Percentiles rank a stretch among this genome's conserved stretches.
phyloP scores from a whole-genome alignment of 805 yeast genomes.

The Saturnispora silvae region DNA sequence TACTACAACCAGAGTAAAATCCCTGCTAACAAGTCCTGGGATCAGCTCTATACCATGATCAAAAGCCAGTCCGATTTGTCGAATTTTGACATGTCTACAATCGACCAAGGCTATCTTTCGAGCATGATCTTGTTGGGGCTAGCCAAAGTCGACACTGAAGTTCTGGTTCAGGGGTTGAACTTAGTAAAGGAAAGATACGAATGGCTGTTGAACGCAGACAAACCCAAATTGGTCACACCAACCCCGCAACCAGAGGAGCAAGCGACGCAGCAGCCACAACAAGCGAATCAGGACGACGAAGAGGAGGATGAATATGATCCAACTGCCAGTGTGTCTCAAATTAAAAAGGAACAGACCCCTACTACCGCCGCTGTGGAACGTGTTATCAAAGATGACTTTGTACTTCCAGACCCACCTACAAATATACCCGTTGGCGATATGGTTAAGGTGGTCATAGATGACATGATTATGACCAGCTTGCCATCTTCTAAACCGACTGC shows the following conservation, averaged over 20 bases:
- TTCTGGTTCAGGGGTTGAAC: slow-evolving; percentile 55
- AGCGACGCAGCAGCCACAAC: slow-evolving; percentile 7
- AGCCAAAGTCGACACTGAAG: slow-evolving; percentile 38
- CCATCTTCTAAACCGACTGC: slow-evolving; percentile 2
- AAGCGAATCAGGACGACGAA: slow-evolving; percentile 15
- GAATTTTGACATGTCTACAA: slow-evolving; percentile 55
- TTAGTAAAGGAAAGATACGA: slow-evolving; percentile 56
- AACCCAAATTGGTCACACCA: background rate
- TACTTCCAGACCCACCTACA: slow-evolving; percentile 48
- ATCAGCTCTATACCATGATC: slow-evolving; percentile 58
- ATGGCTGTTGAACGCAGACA: slow-evolving; percentile 21
- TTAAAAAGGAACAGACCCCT: too few relatives aligned
- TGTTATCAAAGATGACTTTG: slow-evolving; percentile 28
- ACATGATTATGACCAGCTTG: slow-evolving; percentile 32
- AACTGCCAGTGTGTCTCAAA: background rate
- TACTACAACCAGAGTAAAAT: slow-evolving; percentile 24
- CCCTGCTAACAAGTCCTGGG: slow-evolving; percentile 38
- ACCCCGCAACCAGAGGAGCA: slow-evolving; percentile 16
- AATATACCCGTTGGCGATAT: slow-evolving; percentile 48
- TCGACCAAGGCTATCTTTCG: slow-evolving; percentile 55
- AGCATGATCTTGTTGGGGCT: slow-evolving; percentile 62
- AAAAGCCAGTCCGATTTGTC: slow-evolving; percentile 39
- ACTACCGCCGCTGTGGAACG: too few relatives aligned
- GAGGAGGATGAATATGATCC: slow-evolving; percentile 16
- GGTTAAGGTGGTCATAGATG: slow-evolving; percentile 44